Conservation (phyloP, 176 grass and related monocot species). For the Aegilops longissima region DNA sequence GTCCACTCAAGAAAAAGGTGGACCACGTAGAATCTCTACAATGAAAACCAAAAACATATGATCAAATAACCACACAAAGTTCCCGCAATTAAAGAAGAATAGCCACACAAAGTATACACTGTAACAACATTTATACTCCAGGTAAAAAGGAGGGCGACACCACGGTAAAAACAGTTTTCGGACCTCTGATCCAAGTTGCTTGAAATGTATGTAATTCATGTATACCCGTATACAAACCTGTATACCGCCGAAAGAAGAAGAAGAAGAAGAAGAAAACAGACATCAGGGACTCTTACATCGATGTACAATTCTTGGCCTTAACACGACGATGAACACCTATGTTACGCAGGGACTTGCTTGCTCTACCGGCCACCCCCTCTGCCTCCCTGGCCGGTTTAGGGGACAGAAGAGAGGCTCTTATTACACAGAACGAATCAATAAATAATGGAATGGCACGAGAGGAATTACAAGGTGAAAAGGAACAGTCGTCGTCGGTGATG, state of each 20-base stretch:
- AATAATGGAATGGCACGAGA: constrained; percentile 56
- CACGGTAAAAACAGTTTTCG: constrained; percentile 26
- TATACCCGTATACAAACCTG: constrained; percentile 62
- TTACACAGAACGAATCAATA: constrained; percentile 58
- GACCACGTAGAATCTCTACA: not conserved
- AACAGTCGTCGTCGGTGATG: not conserved
- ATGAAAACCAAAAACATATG: not conserved
- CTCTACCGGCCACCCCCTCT: constrained; percentile 29
- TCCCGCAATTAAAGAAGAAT: too few species aligned
- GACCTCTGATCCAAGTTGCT: constrained; percentile 35
- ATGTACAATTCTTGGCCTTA: constrained; percentile 56
- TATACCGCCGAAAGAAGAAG: constrained; percentile 35
- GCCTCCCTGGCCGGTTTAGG: constrained; percentile 39
- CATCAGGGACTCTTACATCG: constrained; percentile 50
- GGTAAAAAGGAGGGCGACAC: not conserved
- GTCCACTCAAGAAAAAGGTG: not conserved
- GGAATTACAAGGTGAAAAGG: constrained; percentile 43
- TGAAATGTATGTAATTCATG: constrained; percentile 59
- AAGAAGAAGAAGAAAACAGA: not conserved
- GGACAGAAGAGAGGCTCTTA: constrained; percentile 40
- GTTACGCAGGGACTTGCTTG: constrained; percentile 34
- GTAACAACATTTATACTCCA: constrained; percentile 18
- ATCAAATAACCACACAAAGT: too few species aligned
- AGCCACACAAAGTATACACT: not conserved
- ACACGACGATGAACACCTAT: constrained; percentile 42